phyloP scores from a whole-genome alignment of 2,329 filamentous ascomycete species.

The Sarocladium oryzae region DNA sequence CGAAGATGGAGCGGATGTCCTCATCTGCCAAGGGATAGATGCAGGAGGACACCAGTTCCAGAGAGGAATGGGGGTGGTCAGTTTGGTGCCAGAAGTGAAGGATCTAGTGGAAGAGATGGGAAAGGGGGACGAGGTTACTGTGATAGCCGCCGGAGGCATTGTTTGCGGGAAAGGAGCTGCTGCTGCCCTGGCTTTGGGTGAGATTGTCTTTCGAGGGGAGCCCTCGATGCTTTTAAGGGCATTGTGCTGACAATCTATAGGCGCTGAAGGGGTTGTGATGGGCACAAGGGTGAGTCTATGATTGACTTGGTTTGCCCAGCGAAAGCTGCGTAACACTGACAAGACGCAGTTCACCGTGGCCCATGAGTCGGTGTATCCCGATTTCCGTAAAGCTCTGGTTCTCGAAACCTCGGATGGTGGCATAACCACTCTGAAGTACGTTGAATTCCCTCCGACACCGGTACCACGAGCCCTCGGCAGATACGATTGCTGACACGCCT shows the following conservation, averaged over 20 bases:
- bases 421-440: slow-evolving; percentile 38
- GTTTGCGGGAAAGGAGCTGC: slow-evolving; percentile 48
- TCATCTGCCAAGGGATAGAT: slow-evolving; percentile 58
- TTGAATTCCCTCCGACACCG: neutral
- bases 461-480: too few species aligned
- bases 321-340: neutral
- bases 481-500: neutral
- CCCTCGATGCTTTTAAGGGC: neutral
- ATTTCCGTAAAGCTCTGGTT: slow-evolving; percentile 33
- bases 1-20: slow-evolving; percentile 44
- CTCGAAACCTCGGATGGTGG: slow-evolving; percentile 37
- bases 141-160: slow-evolving; percentile 57
- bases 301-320: slow-evolving; percentile 1
- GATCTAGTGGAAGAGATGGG: slow-evolving; percentile 37
- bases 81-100: slow-evolving; percentile 50
- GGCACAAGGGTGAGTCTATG: slow-evolving; percentile 31
- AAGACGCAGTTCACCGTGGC: slow-evolving; percentile 35
- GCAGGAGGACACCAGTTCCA: slow-evolving; percentile 58
- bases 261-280: slow-evolving; percentile 37
- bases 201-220: slow-evolving; percentile 16
- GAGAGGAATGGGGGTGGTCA: slow-evolving; percentile 45
- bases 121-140: slow-evolving; percentile 23
- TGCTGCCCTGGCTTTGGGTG: slow-evolving; percentile 48
- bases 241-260: slow-evolving; percentile 19
- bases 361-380: slow-evolving; percentile 34